Percentiles rank a stretch among this genome's conserved stretches.
phyloP scores from a whole-genome alignment of 257 asterid species.

The Solanum etuberosum region DNA sequence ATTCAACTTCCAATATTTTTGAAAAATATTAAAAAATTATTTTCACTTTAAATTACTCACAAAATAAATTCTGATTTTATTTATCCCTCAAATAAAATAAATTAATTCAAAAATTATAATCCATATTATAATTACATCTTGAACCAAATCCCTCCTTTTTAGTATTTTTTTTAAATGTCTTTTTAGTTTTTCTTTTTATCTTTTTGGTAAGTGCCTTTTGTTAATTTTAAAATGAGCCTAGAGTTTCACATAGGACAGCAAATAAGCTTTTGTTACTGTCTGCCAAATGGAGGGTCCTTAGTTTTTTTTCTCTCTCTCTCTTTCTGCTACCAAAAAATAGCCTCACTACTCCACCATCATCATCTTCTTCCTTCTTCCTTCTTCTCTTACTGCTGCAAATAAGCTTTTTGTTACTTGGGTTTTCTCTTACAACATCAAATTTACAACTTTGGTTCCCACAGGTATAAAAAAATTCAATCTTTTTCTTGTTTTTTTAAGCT shows the following conservation, averaged over 20 bases:
- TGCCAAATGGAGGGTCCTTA: slow-evolving; percentile 37
- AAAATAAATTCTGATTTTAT: too few species aligned
- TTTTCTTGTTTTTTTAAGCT: not conserved
- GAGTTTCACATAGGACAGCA: slow-evolving; percentile 31
- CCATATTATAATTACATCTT: not conserved
- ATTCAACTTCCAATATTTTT: not conserved
- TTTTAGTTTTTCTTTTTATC: not conserved
- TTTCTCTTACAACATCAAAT: not conserved
- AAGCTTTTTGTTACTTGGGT: not conserved
- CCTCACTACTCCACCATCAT: not conserved
- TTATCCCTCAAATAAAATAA: not conserved
- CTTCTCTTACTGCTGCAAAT: not conserved
- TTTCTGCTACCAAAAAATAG: not conserved
- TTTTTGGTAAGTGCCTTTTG: not conserved
- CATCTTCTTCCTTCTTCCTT: not conserved
- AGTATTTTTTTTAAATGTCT: not conserved
- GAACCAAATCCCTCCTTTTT: not conserved
- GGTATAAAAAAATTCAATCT: not conserved
- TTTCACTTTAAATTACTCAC: too few species aligned
- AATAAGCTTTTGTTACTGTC: slow-evolving; percentile 25
- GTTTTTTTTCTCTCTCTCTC: slow-evolving; percentile 7
- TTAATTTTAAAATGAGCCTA: slow-evolving; percentile 1
- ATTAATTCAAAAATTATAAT: not conserved
- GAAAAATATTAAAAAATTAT: too few species aligned
- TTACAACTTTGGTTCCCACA: not conserved